These are phyloP conservation scores for Grigorovia humatica DNA, from an alignment of 805 yeast species.

Conservation along the genomic window DNA sequence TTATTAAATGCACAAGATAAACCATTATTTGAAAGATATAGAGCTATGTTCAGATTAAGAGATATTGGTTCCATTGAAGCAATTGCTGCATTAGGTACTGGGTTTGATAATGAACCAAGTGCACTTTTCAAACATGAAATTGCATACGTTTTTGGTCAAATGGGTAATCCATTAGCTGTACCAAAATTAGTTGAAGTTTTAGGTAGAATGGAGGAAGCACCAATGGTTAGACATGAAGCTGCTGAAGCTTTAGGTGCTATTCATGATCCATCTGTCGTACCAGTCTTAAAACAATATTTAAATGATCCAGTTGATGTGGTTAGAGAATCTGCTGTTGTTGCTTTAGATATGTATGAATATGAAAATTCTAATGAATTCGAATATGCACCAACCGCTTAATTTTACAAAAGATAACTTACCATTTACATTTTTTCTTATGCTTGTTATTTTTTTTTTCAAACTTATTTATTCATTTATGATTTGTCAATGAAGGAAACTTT, in stretches of 20 bases:
- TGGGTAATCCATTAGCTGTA: slow-evolving; percentile 86
- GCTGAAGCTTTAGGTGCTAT: slow-evolving; percentile 97
- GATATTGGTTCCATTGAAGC: slow-evolving; percentile 93
- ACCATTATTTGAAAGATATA: slow-evolving; percentile 85
- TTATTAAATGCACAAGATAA: slow-evolving; percentile 65
- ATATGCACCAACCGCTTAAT: slow-evolving; percentile 36
- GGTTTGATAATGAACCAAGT: slow-evolving; percentile 70
- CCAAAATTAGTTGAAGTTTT: slow-evolving; percentile 79
- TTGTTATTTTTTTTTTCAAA: no score
- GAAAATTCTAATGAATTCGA: slow-evolving; percentile 79
- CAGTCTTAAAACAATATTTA: slow-evolving; percentile 70
- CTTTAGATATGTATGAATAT: slow-evolving; percentile 95
- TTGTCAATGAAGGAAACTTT: background rate
- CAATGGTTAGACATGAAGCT: slow-evolving; percentile 99
- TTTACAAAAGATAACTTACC: background rate
- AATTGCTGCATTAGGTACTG: slow-evolving; percentile 80
- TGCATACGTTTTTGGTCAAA: slow-evolving; percentile 96
- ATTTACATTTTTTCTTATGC: background rate
- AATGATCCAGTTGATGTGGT: slow-evolving; percentile 82
- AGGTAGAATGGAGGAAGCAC: slow-evolving; percentile 71
- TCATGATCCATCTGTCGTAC: slow-evolving; percentile 91
- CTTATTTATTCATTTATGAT: background rate
- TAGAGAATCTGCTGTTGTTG: slow-evolving; percentile 93
- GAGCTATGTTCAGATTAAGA: slow-evolving; percentile 97
- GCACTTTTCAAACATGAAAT: slow-evolving; percentile 96